Evolutionary conservation across 306 rosid species (phyloP), one percentile per base, ranked within the genome.

Genomic region (Acmispon strigosus): DNA sequence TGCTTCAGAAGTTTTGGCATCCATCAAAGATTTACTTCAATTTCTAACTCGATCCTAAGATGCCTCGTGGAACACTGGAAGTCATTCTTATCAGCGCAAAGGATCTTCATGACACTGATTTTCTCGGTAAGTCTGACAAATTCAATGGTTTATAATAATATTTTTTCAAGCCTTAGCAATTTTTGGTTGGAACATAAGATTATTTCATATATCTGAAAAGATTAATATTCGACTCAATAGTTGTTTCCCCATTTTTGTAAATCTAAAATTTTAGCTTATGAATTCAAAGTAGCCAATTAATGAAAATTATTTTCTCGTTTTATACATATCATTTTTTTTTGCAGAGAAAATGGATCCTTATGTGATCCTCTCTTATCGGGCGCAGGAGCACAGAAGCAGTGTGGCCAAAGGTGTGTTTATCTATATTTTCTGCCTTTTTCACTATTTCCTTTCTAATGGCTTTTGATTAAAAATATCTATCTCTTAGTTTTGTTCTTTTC

Each of bases 61-160:
- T 83, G 86, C 63, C 74, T 71, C 81, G 60, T 22, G 86, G 86
- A 3, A 83, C 79, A 1, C 84, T 79, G 61, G 82, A 83, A 79
- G 86, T 83, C 44, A 70, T 79, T 72, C 69, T 83, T 24, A 34
- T 76, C 16, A 55, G 74, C 3, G 86, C 84, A 62, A 62, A 83
- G 62, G 71, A 16, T 62, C 84, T 83, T 11, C 65, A n/a, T 17
- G 54, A 48, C 56, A 44, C 2, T 44, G 76, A 76, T 57, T 76
- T 79, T 62, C 16, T 79, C 57, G 8, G 86, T 83, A 29, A 45
- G 73, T 60, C 20, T 34, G 19, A 10, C 43, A 54, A 29, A 61
- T 68, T 49, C 62, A 69, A 6, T 60, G 6, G 20, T 45, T 41
- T 16, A 42, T 70, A n/a, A 17, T 17, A 32, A 2, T 4, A 27